Conservation (phyloP, 2,329 filamentous ascomycete genomes). For the Dactylellina cionopaga region DNA sequence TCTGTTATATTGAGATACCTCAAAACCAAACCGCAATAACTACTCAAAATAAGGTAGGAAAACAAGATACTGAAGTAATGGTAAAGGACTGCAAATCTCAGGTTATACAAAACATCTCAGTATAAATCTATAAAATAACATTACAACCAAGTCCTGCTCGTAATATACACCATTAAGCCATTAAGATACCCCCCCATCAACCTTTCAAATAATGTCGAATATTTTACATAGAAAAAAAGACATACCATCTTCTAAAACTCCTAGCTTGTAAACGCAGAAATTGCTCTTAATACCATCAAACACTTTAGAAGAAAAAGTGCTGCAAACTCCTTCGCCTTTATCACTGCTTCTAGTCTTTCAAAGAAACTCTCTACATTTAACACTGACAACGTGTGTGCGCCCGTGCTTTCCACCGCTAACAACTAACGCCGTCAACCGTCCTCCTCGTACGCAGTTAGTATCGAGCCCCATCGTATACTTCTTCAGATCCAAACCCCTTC, state of each 20-base stretch:
- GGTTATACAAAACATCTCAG: background rate
- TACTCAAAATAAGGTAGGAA: no score
- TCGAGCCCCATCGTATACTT: conserved; percentile 86
- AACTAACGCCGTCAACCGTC: conserved; percentile 78
- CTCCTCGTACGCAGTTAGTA: conserved; percentile 80
- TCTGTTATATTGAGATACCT: no score
- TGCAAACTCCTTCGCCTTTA: no score
- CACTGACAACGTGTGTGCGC: conserved; percentile 51
- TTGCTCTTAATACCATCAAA: background rate
- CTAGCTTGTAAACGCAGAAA: conserved; percentile 14
- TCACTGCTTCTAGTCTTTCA: background rate
- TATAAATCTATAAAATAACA: no score
- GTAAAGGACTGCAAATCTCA: no score
- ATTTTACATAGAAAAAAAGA: background rate
- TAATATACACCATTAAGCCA: conserved; percentile 11
- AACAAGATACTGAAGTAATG: no score
- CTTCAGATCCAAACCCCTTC: conserved; percentile 72
- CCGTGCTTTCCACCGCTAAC: conserved; percentile 68
- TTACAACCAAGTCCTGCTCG: background rate
- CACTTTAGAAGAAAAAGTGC: no score
- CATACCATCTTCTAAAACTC: no score
- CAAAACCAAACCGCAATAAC: no score
- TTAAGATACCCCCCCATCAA: conserved; percentile 25
- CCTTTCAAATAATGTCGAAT: background rate
- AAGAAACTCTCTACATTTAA: conserved; percentile 53